Evolutionary conservation across 2,329 filamentous ascomycete genomes (phyloP).

Genomic region (Hymenoscyphus occultus): DNA sequence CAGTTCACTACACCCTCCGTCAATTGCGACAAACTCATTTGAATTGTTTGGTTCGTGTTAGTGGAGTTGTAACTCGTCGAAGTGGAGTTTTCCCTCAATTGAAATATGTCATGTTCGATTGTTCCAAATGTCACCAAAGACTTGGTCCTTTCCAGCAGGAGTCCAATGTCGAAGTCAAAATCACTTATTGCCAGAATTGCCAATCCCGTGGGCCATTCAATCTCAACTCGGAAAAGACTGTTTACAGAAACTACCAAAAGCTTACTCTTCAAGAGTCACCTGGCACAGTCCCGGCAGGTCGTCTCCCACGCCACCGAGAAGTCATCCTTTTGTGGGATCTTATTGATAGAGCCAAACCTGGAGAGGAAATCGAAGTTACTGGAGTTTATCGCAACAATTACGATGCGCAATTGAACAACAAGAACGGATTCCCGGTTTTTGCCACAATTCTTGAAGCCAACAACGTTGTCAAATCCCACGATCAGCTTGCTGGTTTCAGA

Average conservation of each 20-base stretch:
- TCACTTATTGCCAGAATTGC: constrained; percentile 94
- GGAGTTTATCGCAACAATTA: constrained; percentile 98
- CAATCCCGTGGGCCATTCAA: constrained; percentile 94
- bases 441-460: constrained; percentile 97
- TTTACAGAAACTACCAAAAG: constrained; percentile 98
- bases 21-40: constrained; percentile 93
- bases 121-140: constrained; percentile 85
- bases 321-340: constrained; percentile 96
- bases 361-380: constrained; percentile 95
- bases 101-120: constrained; percentile 98
- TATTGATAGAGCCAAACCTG: constrained; percentile 94
- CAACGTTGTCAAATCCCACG: constrained; percentile 93
- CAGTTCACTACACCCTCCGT: constrained; percentile 90
- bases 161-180: constrained; percentile 92
- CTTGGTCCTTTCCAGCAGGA: constrained; percentile 97
- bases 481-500: constrained; percentile 94
- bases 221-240: constrained; percentile 93
- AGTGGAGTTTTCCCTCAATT: constrained; percentile 96
- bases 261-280: constrained; percentile 95
- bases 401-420: constrained; percentile 95
- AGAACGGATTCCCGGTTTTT: constrained; percentile 97
- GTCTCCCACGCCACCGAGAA: constrained; percentile 87
- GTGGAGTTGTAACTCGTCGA: constrained; percentile 89
- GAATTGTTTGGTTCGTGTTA: constrained; percentile 92
- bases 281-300: constrained; percentile 92